Evolutionary conservation across 805 yeast species (phyloP), one percentile per base, ranked within the genome.

Genomic region (Metschnikowia kunwiensis): DNA sequence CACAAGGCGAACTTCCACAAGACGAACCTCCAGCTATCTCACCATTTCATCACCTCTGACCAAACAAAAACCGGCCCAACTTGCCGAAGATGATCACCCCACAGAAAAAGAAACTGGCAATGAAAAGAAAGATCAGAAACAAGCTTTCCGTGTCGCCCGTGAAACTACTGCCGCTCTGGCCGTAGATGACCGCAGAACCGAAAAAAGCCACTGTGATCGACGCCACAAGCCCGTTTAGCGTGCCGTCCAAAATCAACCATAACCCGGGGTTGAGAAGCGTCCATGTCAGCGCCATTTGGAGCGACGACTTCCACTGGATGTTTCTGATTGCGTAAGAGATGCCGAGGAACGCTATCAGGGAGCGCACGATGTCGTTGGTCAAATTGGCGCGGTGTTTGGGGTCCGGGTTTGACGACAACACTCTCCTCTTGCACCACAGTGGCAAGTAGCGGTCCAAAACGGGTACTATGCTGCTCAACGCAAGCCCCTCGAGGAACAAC

Each of bases 31-130:
- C n/a, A n/a, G n/a, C n/a, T n/a, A n/a, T n/a, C n/a, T n/a, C n/a
- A n/a, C n/a, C n/a, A n/a, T n/a, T n/a, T n/a, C 12, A 12, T 9
- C 23, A 35, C 5, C 12, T 16, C 27, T 42, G 36, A 8, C 56
- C 55, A 34, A 65, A 74, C 29, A 78, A 57, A 39, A 68, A 74
- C 54, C 85, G 74, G 11, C 86, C 86, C 36, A 82, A 52, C 54
- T 81, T 81, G 13, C 89, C 87, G 58, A 82, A 80, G 17, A 82
- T 69, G 25, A 82, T 66, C 30, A 77, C 63, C 0, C 84, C 82
- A 47, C 81, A 69, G 60, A 81, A 82, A 54, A 77, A 75, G 60
- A 80, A 79, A 54, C 85, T 75, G 3, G 75, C 80, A 27, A 75
- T 60, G 74, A 78, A 77, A 21, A 78, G 60, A 53, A 73, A 57